A percentile compares a stretch with the other conserved stretches of the same genome.
These are phyloP conservation scores for Phytopythium aichiense DNA, from an alignment of 352 stramenopile species.

Conservation along the genomic window DNA sequence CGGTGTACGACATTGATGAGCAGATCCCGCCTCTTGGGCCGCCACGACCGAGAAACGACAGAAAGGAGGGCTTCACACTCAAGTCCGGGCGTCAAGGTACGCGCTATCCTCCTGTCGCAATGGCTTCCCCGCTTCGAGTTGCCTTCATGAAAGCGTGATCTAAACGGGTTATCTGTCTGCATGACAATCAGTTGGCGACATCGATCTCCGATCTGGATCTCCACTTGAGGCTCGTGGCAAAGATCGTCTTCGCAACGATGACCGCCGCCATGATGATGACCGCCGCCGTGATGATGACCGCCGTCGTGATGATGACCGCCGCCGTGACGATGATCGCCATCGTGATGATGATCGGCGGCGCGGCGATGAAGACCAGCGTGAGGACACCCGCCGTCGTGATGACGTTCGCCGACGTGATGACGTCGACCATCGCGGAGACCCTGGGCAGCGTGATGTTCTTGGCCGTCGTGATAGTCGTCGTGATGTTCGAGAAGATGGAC, in stretches of 20 bases:
- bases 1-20: constrained; percentile 65
- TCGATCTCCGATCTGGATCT: not conserved
- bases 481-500: not conserved
- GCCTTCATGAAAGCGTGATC: not conserved
- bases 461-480: not conserved
- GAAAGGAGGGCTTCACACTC: constrained; percentile 43
- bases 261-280: constrained; percentile 2
- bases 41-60: constrained; percentile 22
- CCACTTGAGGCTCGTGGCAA: not conserved
- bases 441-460: not conserved
- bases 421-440: not conserved
- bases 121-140: not conserved
- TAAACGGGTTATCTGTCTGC: constrained; percentile 2
- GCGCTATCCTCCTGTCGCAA: not conserved
- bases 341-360: constrained; percentile 12
- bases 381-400: not conserved
- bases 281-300: constrained; percentile 10
- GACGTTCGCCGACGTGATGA: not conserved
- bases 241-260: not conserved
- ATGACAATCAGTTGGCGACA: not conserved
- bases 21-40: constrained; percentile 43
- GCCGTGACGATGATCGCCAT: constrained; percentile 15
- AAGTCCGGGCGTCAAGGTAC: constrained; percentile 54
- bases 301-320: constrained; percentile 14
- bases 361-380: not conserved